These are phyloP conservation scores for Polytrichum formosum DNA, from an alignment of 225 moss, liverwort and hornwort genomes.

Conservation along the genomic window DNA sequence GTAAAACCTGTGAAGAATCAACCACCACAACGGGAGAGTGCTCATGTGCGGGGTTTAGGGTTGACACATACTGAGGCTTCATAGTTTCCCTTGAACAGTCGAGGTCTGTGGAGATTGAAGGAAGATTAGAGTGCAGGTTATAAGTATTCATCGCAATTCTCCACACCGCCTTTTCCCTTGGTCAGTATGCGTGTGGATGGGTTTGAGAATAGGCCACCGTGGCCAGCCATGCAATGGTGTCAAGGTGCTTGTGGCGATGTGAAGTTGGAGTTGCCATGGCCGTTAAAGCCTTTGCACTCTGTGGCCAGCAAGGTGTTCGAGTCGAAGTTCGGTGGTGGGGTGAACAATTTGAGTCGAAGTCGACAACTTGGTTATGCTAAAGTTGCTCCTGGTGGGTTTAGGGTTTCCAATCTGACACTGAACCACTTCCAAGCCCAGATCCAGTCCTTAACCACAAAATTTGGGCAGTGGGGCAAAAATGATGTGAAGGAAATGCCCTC, in stretches of 20 bases:
- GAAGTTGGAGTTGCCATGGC: slow-evolving; percentile 69
- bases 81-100: too few relatives aligned
- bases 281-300: slow-evolving; percentile 64
- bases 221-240: slow-evolving; percentile 42
- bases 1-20: too few relatives aligned
- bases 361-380: slow-evolving; percentile 31
- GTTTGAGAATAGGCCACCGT: slow-evolving; percentile 1
- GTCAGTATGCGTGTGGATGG: too few relatives aligned
- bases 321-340: neutral
- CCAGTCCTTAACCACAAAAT: slow-evolving; percentile 31
- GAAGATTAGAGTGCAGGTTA: too few relatives aligned
- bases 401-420: slow-evolving; percentile 16
- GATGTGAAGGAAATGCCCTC: slow-evolving; percentile 8
- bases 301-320: slow-evolving; percentile 30
- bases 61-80: too few relatives aligned
- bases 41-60: too few relatives aligned
- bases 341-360: slow-evolving; percentile 4
- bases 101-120: too few relatives aligned
- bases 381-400: slow-evolving; percentile 4
- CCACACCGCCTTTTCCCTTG: too few relatives aligned
- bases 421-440: slow-evolving; percentile 31
- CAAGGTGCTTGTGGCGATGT: slow-evolving; percentile 38
- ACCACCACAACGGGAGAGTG: too few relatives aligned
- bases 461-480: slow-evolving; percentile 51
- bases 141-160: too few relatives aligned